Percentiles rank a stretch among this genome's conserved stretches.
Conservation (phyloP, 306 rosid genomes). For the Vachellia pachyceras region DNA sequence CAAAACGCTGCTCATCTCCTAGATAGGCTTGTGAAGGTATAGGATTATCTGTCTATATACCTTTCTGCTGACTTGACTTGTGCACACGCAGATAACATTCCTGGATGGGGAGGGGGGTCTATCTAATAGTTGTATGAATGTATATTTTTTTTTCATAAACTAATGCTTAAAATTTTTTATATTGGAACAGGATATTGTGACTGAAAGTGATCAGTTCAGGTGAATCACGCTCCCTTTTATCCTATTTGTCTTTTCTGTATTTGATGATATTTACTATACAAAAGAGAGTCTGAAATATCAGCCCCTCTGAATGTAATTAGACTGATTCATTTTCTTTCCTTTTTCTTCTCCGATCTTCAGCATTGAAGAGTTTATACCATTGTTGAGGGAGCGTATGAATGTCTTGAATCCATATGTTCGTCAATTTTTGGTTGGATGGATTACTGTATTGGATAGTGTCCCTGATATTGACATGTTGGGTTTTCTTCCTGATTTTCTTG, state of each 20-base stretch:
- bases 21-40: conserved; percentile 98
- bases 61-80: conserved; percentile 16
- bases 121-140: conserved; percentile 34
- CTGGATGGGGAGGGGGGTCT: conserved; percentile 11
- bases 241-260: conserved; percentile 23
- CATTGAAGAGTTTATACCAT: conserved; percentile 96
- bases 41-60: conserved; percentile 12
- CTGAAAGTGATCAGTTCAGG: conserved; percentile 99
- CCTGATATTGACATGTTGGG: conserved; percentile 99
- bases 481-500: conserved; percentile 93
- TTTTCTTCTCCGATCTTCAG: conserved; percentile 52
- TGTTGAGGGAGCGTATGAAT: conserved; percentile 99
- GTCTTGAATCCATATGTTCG: conserved; percentile 97
- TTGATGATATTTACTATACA: conserved; percentile 23
- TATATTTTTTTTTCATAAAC: conserved; percentile 6
- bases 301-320: conserved; percentile 36
- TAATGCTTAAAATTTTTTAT: conserved; percentile 37
- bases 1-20: conserved; percentile 99
- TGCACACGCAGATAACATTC: conserved; percentile 3
- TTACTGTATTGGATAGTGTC: conserved; percentile 96
- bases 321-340: conserved; percentile 29
- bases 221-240: conserved; percentile 36
- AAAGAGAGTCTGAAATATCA: conserved; percentile 25
- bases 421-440: conserved; percentile 99
- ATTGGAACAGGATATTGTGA: conserved; percentile 92